Percentiles rank a stretch among this genome's conserved stretches.
Evolutionary conservation across 139 green algal species (phyloP).

Genomic region (Tetraselmis striata): DNA sequence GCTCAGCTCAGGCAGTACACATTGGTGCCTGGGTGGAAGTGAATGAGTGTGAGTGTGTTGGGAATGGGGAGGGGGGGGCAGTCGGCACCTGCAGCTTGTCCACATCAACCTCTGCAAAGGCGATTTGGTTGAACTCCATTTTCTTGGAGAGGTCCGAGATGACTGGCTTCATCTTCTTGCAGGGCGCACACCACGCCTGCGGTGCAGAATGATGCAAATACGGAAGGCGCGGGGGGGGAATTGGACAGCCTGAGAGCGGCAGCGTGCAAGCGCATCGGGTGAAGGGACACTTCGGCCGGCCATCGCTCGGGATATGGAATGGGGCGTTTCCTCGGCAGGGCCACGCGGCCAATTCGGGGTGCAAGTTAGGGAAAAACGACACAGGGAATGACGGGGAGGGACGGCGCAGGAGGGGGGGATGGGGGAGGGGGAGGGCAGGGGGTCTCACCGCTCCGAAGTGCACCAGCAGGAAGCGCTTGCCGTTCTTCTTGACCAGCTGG

Average conservation of each 20-base stretch:
- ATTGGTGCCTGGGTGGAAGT: too few relatives aligned
- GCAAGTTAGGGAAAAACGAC: too few relatives aligned
- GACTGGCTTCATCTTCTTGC: constrained; percentile 1
- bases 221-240: too few relatives aligned
- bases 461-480: constrained; percentile 4
- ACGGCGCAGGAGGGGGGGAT: background rate
- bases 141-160: background rate
- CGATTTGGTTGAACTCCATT: constrained; percentile 5
- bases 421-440: too few relatives aligned
- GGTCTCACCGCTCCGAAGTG: constrained; percentile 7
- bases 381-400: background rate
- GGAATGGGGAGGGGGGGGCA: background rate
- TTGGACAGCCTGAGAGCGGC: too few relatives aligned
- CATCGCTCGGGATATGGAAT: too few relatives aligned
- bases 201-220: background rate
- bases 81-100: background rate
- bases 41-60: too few relatives aligned
- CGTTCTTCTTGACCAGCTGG: background rate
- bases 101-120: constrained; percentile 16
- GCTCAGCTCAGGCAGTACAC: too few relatives aligned
- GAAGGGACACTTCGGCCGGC: background rate
- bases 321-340: too few relatives aligned
- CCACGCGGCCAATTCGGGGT: too few relatives aligned
- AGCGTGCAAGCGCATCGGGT: background rate
- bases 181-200: constrained; percentile 6